phyloP scores from a whole-genome alignment of 192 early-diverging fungal species.

The Backusella tarrabulga region DNA sequence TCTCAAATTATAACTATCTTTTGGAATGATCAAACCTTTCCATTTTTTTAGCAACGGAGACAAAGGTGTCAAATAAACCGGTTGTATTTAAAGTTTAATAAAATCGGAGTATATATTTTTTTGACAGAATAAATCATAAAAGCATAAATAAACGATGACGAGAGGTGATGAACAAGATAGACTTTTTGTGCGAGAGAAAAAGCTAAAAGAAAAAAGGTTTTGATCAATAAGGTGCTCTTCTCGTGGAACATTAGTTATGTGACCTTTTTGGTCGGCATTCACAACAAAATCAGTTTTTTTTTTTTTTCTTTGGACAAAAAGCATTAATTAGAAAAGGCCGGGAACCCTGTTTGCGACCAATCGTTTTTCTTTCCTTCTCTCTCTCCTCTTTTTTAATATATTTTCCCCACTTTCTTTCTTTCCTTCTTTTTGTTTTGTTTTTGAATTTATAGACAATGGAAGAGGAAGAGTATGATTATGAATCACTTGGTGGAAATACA shows the following conservation, averaged over 20 bases:
- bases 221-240: background rate
- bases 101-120: too few species aligned
- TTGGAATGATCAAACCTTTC: too few species aligned
- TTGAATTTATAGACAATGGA: background rate
- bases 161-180: background rate
- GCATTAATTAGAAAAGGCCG: too few species aligned
- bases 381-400: background rate
- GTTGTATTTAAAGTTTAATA: too few species aligned
- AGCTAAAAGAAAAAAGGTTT: background rate
- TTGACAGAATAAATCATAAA: too few species aligned
- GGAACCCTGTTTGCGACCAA: too few species aligned
- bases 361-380: background rate
- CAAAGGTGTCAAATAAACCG: too few species aligned
- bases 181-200: background rate
- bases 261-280: background rate
- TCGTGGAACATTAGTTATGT: background rate
- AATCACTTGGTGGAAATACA: conserved; percentile 83
- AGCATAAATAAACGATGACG: too few species aligned
- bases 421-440: background rate
- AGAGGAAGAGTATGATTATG: conserved; percentile 81
- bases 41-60: too few species aligned
- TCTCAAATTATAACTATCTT: too few species aligned
- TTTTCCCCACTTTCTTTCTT: background rate
- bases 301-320: too few species aligned
- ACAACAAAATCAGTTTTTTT: too few species aligned